Evolutionary conservation across 441 rosid genomes (phyloP).

Genomic region (Corymbia calophylla): DNA sequence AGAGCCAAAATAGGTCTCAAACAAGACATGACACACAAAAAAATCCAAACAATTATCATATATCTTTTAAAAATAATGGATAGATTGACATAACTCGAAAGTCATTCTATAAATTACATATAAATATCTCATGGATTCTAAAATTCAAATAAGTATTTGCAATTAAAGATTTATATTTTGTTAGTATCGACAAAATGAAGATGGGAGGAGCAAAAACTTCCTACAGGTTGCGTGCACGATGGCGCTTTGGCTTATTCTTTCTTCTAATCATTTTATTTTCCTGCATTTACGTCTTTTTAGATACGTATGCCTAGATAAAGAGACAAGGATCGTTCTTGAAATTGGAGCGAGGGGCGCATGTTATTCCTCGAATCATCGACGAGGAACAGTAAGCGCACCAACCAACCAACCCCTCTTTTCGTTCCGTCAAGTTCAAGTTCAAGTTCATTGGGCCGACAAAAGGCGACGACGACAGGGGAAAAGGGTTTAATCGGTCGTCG

Average conservation of each 20-base stretch:
- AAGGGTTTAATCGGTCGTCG: neutral
- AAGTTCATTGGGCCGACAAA: neutral
- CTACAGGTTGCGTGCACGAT: neutral
- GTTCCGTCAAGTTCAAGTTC: neutral
- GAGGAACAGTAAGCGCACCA: neutral
- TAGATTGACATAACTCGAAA: neutral
- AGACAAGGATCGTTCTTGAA: neutral
- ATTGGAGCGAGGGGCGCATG: neutral
- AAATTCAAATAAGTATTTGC: neutral
- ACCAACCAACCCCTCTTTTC: too few species aligned
- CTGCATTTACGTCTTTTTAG: neutral
- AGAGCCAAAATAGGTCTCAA: too few species aligned
- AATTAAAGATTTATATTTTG: neutral
- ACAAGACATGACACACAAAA: too few species aligned
- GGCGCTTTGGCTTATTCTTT: neutral
- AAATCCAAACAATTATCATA: neutral
- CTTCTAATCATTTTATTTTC: neutral
- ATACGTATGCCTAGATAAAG: neutral
- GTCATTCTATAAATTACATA: too few species aligned
- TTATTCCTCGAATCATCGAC: neutral
- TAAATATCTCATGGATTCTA: neutral
- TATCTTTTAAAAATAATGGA: neutral
- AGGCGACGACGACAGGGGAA: neutral
- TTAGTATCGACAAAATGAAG: neutral
- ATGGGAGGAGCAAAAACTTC: neutral